Conservation (phyloP, 139 green algal species). For the Coccomyxa sp. region DNA sequence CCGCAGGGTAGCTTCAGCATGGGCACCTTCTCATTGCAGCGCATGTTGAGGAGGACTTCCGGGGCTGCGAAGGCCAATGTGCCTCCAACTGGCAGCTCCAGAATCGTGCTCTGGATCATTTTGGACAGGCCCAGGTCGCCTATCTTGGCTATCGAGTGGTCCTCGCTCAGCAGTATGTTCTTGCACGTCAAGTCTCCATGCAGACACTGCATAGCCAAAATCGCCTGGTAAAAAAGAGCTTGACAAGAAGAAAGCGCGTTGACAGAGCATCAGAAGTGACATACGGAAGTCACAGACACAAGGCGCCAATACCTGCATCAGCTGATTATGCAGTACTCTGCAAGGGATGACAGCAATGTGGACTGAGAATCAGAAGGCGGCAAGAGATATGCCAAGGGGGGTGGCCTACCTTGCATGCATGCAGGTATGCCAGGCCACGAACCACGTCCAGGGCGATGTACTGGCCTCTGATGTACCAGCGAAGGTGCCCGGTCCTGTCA, state of each 20-base stretch:
- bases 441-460: conserved; percentile 14
- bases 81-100: neutral
- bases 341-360: too few species aligned
- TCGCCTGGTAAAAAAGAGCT: neutral
- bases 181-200: conserved; percentile 29
- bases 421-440: conserved; percentile 11
- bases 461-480: conserved; percentile 10
- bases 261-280: too few species aligned
- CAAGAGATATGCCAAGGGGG: neutral
- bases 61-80: conserved; percentile 25
- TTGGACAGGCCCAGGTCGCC: conserved; percentile 40
- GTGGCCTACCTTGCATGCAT: neutral
- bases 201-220: conserved; percentile 5
- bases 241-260: neutral
- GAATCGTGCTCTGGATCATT: neutral
- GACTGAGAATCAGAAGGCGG: too few species aligned
- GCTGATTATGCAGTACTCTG: too few species aligned
- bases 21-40: conserved; percentile 24
- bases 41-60: conserved; percentile 28
- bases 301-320: too few species aligned
- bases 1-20: neutral
- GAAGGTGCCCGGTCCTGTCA: conserved; percentile 1
- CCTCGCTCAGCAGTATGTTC: conserved; percentile 47
- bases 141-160: conserved; percentile 60
- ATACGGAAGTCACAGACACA: too few species aligned